These are phyloP conservation scores for Scenedesmus sp. DNA, from an alignment of 163 green algal species.

Conservation along the genomic window DNA sequence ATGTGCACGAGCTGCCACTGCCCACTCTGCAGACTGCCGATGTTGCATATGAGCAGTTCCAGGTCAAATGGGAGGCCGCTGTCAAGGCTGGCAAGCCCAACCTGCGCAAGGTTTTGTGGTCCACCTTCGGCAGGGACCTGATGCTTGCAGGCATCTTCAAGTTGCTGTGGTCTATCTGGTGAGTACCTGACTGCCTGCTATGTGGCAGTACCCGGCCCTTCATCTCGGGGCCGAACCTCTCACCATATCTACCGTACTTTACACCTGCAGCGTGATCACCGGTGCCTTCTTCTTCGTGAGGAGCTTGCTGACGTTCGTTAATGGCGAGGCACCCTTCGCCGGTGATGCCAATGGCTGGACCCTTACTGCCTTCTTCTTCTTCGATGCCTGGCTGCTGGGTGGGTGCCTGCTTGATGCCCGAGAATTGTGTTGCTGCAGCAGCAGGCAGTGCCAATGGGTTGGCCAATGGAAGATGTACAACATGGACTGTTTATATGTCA, in stretches of 20 bases:
- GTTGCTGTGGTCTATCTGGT: slow-evolving; percentile 66
- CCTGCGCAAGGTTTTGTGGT: slow-evolving; percentile 55
- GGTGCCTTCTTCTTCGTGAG: slow-evolving; percentile 72
- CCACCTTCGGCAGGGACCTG: slow-evolving; percentile 60
- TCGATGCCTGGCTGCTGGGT: slow-evolving; percentile 71
- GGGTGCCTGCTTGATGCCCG: slow-evolving; percentile 1
- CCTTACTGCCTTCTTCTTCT: slow-evolving; percentile 68
- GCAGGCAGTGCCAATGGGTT: no score
- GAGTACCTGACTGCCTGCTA: background rate
- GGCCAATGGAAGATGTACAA: background rate
- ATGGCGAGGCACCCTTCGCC: slow-evolving; percentile 48
- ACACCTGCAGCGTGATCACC: slow-evolving; percentile 34
- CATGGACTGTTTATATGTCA: no score
- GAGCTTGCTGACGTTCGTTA: slow-evolving; percentile 56
- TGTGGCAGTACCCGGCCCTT: background rate
- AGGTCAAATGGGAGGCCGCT: slow-evolving; percentile 55
- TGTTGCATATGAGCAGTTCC: slow-evolving; percentile 51
- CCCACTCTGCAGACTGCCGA: slow-evolving; percentile 54
- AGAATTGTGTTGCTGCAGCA: background rate
- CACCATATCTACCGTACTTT: background rate
- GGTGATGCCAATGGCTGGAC: slow-evolving; percentile 62
- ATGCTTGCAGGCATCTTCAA: slow-evolving; percentile 69
- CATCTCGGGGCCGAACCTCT: background rate
- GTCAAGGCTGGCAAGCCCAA: slow-evolving; percentile 26
- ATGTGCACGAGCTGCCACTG: slow-evolving; percentile 57